phyloP scores from a whole-genome alignment of 148 eudicot species.

The Amaranthus palmeri region DNA sequence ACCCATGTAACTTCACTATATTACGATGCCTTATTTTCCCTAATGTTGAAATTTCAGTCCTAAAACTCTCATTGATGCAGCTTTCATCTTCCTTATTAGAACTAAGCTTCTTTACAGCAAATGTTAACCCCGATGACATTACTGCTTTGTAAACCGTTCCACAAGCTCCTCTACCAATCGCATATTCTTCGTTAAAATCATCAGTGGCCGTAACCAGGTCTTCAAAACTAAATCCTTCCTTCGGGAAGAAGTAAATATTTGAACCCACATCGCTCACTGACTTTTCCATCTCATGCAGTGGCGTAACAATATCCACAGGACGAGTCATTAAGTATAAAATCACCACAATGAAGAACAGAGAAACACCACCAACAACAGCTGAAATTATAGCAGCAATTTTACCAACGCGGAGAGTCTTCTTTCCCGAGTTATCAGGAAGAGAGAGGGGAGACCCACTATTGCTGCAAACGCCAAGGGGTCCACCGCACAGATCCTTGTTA shows the following conservation, averaged over 20 bases:
- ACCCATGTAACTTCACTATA: conserved; percentile 77
- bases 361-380: conserved; percentile 38
- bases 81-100: conserved; percentile 55
- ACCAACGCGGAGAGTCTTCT: conserved; percentile 37
- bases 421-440: conserved; percentile 22
- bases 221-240: conserved; percentile 60
- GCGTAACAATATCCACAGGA: conserved; percentile 33
- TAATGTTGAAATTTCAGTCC: conserved; percentile 75
- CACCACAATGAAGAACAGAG: conserved; percentile 50
- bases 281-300: conserved; percentile 35
- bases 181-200: conserved; percentile 48
- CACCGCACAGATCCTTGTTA: conserved; percentile 54
- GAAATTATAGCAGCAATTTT: conserved; percentile 38
- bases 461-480: conserved; percentile 26
- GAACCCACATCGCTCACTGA: conserved; percentile 28
- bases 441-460: conserved; percentile 18
- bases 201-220: conserved; percentile 69
- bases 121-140: conserved; percentile 42
- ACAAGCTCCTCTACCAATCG: conserved; percentile 78
- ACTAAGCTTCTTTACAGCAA: conserved; percentile 73
- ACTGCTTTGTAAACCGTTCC: conserved; percentile 77
- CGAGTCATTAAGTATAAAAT: conserved; percentile 51
- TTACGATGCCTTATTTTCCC: conserved; percentile 80
- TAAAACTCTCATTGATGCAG: conserved; percentile 53
- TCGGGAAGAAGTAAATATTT: conserved; percentile 59